A percentile compares a stretch with the other conserved stretches of the same genome.
phyloP scores from a whole-genome alignment of 257 asterid genomes.

The Lycium ferocissimum region DNA sequence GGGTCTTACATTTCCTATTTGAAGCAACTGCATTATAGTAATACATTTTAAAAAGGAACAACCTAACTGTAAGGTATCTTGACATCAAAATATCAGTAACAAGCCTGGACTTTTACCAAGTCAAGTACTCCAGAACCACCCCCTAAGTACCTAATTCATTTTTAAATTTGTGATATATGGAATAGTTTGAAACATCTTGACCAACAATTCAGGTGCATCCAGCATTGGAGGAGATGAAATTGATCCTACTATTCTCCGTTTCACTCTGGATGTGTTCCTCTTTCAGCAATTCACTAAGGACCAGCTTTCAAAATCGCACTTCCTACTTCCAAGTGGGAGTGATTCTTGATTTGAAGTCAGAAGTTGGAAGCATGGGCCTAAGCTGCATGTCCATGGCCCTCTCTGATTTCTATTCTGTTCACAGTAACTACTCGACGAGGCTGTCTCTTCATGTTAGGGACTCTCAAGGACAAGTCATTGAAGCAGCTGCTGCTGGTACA shows the following conservation, averaged over 20 bases:
- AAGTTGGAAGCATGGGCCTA: constrained; percentile 52
- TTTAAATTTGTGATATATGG: background rate
- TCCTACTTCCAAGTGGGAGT: constrained; percentile 38
- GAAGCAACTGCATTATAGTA: constrained; percentile 21
- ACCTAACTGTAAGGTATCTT: constrained; percentile 17
- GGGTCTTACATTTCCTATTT: background rate
- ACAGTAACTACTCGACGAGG: constrained; percentile 41
- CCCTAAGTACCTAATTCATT: background rate
- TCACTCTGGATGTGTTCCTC: constrained; percentile 29
- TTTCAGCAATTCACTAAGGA: constrained; percentile 42
- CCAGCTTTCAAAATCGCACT: constrained; percentile 23
- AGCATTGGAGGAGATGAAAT: constrained; percentile 27
- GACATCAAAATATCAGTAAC: background rate
- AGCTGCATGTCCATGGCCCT: constrained; percentile 48
- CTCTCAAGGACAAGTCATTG: constrained; percentile 47
- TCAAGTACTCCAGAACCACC: background rate
- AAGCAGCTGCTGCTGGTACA: constrained; percentile 60
- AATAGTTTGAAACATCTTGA: background rate
- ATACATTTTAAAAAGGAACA: background rate
- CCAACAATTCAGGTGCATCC: constrained; percentile 20
- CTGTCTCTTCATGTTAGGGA: constrained; percentile 47
- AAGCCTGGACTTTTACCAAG: constrained; percentile 27
- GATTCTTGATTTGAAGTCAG: constrained; percentile 40
- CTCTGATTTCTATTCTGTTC: constrained; percentile 47
- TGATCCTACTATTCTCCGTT: constrained; percentile 24